A percentile compares a stretch with the other conserved stretches of the same genome.
Conservation (phyloP, 257 asterid genomes). For the Fraxinus americana region DNA sequence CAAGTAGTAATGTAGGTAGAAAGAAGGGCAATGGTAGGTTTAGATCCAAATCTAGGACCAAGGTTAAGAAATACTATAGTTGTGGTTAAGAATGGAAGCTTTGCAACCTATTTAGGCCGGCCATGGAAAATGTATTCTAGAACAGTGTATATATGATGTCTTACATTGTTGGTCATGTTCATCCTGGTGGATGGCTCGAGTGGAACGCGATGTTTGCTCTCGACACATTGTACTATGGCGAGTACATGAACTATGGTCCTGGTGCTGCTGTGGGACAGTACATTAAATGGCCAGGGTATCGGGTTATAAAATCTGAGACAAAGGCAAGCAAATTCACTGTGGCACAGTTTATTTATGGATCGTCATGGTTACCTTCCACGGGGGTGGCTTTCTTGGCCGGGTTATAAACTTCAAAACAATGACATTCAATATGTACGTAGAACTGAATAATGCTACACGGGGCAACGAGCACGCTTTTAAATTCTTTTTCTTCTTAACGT, state of each 20-base stretch:
- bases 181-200: slow-evolving; percentile 50
- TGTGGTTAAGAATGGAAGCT: neutral
- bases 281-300: slow-evolving; percentile 55
- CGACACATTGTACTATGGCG: slow-evolving; percentile 48
- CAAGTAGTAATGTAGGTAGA: no score
- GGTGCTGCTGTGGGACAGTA: slow-evolving; percentile 41
- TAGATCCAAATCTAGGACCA: no score
- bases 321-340: slow-evolving; percentile 54
- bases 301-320: slow-evolving; percentile 29
- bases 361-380: slow-evolving; percentile 56
- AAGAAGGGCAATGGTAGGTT: no score
- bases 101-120: slow-evolving; percentile 48
- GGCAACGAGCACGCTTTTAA: neutral
- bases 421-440: neutral
- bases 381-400: slow-evolving; percentile 61
- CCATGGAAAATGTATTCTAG: slow-evolving; percentile 59
- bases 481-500: neutral
- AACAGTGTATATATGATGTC: slow-evolving; percentile 48
- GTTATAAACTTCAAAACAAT: slow-evolving; percentile 26
- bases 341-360: slow-evolving; percentile 44
- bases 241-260: slow-evolving; percentile 55
- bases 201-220: slow-evolving; percentile 44
- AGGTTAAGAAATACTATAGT: no score
- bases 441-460: neutral
- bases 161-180: slow-evolving; percentile 37